Evolutionary conservation across 1,139 yeast genomes (phyloP), one percentile per base, ranked within the genome.

Genomic region (Yamadazyma oceani): DNA sequence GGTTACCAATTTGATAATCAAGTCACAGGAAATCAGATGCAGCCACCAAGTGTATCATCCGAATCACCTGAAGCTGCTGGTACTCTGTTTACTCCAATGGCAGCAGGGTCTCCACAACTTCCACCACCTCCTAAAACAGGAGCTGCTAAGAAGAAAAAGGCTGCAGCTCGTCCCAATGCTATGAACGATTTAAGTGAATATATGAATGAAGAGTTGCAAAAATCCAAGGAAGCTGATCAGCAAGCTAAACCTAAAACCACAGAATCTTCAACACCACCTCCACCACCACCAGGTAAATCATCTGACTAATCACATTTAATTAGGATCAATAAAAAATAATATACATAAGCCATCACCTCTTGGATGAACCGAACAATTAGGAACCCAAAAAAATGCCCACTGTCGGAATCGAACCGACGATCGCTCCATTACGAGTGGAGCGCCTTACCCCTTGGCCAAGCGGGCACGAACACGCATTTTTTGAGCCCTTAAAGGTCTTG

Each of bases 401-500:
- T 69, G 73, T 61, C 75, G 74, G 75, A 68, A 63, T 69, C 71
- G 75, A 69, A 69, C 75, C 74, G 74, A 61, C 73, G 75, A 68
- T 69, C 74, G 73, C 74, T 68, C 72, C 75, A 69, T 69, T 69
- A 67, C 73, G 73, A 66, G 73, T 69, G 75, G 72, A 69, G 74
- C 69, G 75, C 75, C 75, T 67, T 69, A 69, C 74, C 74, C 69
- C 75, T 69, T 67, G 75, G 75, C 74, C 75, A 67, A 67, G 69
- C 66, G 70, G 74, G 73, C 71, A 34, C 40, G 44, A 38, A 37
- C 36, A 34, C 37, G 25, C 10, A 29, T 15, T 28, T 17, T 17
- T 37, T 13, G 3, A 6, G 9, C 17, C 5, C 13, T 6, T 17
- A 7, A 5, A n/a, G 32, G 6, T 24, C n/a, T n/a, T n/a, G n/a